Evolutionary conservation across 306 rosid species (phyloP).

Genomic region (Gillenia trifoliata): DNA sequence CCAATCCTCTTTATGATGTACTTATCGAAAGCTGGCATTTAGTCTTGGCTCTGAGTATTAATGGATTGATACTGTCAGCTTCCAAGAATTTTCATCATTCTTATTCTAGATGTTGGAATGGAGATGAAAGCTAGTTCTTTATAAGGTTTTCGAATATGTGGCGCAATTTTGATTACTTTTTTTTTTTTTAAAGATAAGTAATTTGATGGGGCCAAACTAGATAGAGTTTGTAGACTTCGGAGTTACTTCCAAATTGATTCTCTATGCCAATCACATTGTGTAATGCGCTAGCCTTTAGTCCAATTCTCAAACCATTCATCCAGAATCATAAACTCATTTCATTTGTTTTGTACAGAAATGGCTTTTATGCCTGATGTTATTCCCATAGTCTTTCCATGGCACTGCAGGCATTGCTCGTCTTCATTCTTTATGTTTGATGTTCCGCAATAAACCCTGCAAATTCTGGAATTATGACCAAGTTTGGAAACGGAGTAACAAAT

Average conservation of each 20-base stretch:
- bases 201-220: background rate
- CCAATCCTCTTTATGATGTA: background rate
- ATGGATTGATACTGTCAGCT: background rate
- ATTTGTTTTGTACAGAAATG: background rate
- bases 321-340: background rate
- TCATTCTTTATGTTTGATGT: slow-evolving; percentile 85
- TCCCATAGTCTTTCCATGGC: slow-evolving; percentile 23
- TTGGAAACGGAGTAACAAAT: slow-evolving; percentile 43
- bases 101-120: background rate
- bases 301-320: background rate
- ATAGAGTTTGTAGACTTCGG: background rate
- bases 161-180: background rate
- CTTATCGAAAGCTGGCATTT: background rate
- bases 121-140: background rate
- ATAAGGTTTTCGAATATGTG: background rate
- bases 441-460: slow-evolving; percentile 99
- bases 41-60: background rate
- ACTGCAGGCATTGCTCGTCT: slow-evolving; percentile 85
- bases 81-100: background rate
- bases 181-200: background rate
- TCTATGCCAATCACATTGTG: background rate
- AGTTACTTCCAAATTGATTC: background rate
- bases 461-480: slow-evolving; percentile 88
- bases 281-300: background rate
- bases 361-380: slow-evolving; percentile 6